Evolutionary conservation across 495 filamentous ascomycete species (phyloP).

Genomic region (Podospora comata): DNA sequence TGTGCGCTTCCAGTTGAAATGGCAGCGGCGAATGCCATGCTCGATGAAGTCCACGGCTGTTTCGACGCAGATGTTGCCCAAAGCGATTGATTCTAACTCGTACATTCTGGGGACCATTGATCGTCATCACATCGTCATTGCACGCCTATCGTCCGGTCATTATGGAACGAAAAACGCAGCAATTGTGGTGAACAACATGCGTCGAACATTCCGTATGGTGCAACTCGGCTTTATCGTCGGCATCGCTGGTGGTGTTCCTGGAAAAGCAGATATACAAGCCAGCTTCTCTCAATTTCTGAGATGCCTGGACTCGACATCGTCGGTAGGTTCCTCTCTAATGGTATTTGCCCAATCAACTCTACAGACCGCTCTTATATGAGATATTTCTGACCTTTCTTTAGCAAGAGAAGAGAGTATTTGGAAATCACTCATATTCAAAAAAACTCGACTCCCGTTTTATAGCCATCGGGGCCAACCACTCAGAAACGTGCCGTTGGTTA

Average conservation of each 20-base stretch:
- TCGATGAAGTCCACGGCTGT: neutral
- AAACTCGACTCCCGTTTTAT: slow-evolving; percentile 39
- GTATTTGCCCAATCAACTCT: too few species aligned
- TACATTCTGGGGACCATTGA: neutral
- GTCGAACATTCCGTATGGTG: neutral
- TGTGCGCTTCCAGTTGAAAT: neutral
- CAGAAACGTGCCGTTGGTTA: slow-evolving; percentile 52
- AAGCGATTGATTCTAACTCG: neutral
- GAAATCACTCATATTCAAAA: slow-evolving; percentile 34
- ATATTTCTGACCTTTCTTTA: too few species aligned
- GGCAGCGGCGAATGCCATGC: neutral
- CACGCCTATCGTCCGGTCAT: neutral
- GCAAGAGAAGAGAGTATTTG: slow-evolving; percentile 15
- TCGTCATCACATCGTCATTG: neutral
- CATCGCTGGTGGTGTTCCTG: neutral
- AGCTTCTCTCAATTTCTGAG: too few species aligned
- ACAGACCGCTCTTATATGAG: too few species aligned
- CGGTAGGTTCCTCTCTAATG: too few species aligned
- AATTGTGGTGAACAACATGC: neutral
- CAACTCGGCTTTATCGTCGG: neutral
- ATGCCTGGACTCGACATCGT: too few species aligned
- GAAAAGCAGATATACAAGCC: neutral
- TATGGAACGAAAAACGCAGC: neutral
- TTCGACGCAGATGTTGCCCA: too few species aligned
- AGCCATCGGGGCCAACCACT: slow-evolving; percentile 37